Evolutionary conservation across 257 asterid species (phyloP).

Genomic region (Coffea eugenioides): DNA sequence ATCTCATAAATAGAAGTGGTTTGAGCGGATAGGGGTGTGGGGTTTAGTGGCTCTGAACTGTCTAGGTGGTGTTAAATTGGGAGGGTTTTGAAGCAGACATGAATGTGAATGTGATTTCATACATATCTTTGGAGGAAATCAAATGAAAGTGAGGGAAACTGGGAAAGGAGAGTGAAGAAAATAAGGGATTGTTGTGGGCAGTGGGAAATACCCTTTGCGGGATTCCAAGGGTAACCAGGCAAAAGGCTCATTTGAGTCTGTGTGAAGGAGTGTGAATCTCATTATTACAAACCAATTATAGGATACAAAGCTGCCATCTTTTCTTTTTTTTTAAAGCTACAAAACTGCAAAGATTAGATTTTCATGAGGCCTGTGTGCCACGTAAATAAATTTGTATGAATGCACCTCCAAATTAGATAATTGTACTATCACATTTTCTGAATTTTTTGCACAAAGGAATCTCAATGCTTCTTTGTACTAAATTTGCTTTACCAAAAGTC

Average conservation of each 20-base stretch:
- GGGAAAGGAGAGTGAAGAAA: not conserved
- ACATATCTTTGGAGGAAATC: not conserved
- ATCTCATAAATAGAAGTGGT: constrained; percentile 26
- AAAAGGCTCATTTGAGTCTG: not conserved
- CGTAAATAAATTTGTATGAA: no score
- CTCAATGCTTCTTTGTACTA: no score
- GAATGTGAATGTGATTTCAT: not conserved
- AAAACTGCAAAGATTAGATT: no score
- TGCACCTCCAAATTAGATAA: no score
- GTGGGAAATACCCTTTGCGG: not conserved
- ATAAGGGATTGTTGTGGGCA: not conserved
- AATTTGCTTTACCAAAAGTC: no score
- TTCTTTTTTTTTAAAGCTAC: not conserved
- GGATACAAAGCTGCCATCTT: not conserved
- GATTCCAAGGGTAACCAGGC: not conserved
- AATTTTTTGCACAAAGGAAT: no score
- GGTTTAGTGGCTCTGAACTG: constrained; percentile 45
- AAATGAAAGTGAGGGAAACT: not conserved
- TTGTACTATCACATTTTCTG: no score
- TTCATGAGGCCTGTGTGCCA: no score
- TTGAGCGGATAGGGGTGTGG: constrained; percentile 43
- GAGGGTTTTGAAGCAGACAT: not conserved
- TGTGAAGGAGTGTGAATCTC: not conserved
- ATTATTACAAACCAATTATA: not conserved
- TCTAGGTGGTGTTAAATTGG: constrained; percentile 24